Evolutionary conservation across 495 filamentous ascomycete species (phyloP), one percentile per base, ranked within the genome.

Genomic region (Penicillium salamii): DNA sequence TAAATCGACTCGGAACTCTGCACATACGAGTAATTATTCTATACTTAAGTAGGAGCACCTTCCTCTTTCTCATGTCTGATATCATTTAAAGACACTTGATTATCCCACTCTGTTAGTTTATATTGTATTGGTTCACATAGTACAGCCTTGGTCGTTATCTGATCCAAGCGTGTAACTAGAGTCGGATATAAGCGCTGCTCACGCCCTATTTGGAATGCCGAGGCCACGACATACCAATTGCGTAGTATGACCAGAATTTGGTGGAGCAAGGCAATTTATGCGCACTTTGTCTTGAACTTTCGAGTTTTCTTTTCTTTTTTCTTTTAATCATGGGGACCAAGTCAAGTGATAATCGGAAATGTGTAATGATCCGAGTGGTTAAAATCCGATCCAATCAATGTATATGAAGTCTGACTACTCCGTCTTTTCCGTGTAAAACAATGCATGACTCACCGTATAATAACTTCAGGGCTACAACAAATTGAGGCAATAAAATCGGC

Each of bases 131-230:
- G n/a, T n/a, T n/a, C n/a, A n/a, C n/a, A 8, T 26, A 26, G 23
- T 26, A 3, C 3, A 26, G 3, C 23, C 23, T 8, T 26, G 23
- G 8, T 26, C 23, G n/a, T 36, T 46, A 46, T 46, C 43, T 35
- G 31, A 46, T 46, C 43, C 29, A 20, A 20, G 15, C 19, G 42
- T 44, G 42, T 35, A 35, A 46, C 42, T 29, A 46, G 3, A 46
- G 20, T n/a, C 42, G 42, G 43, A 31, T 35, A 12, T 35, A 36
- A 23, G 42, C 42, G 29, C 26, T 5, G 17, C n/a, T 20, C 29
- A 20, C 11, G 29, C 18, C 28, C 28, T 32, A 33, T 32, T 33
- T 31, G 12, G 18, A 34, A 37, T 39, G 35, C 46, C 36, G 36
- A 48, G 35, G 46, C 40, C 36, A 48, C 36, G 34, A 18, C 20